A percentile compares a stretch with the other conserved stretches of the same genome.
phyloP scores from a whole-genome alignment of 2,329 filamentous ascomycete genomes.

The Arthrobotrys sinensis region DNA sequence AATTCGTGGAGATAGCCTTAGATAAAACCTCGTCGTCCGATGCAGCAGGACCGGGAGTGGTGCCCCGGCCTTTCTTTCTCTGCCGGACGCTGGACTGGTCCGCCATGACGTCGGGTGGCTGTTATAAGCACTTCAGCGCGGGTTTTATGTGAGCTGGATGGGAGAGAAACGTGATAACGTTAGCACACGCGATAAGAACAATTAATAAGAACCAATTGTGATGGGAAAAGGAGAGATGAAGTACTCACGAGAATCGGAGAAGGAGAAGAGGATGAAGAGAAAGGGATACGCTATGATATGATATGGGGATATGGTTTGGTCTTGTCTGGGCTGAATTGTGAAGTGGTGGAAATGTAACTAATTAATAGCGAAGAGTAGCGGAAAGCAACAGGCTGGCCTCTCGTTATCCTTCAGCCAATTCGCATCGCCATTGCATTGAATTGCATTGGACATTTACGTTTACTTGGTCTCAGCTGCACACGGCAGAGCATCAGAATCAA shows the following conservation, averaged over 20 bases:
- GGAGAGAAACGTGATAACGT: conserved; percentile 25
- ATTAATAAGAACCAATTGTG: too few relatives aligned
- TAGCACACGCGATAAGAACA: not conserved
- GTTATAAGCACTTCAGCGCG: conserved; percentile 5
- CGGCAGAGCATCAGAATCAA: too few relatives aligned
- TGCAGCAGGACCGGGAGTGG: conserved; percentile 51
- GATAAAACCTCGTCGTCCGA: conserved; percentile 60
- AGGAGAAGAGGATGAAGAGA: not conserved
- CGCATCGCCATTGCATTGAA: not conserved
- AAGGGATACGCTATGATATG: too few relatives aligned
- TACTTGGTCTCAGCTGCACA: too few relatives aligned
- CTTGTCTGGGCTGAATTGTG: conserved; percentile 1
- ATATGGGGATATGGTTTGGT: not conserved
- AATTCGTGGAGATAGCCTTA: conserved; percentile 43
- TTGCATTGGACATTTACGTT: too few relatives aligned
- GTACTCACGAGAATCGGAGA: not conserved
- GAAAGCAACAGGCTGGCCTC: conserved; percentile 51
- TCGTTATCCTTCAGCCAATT: conserved; percentile 23
- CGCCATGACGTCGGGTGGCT: conserved; percentile 59
- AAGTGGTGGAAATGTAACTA: conserved; percentile 5
- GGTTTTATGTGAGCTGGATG: conserved; percentile 37
- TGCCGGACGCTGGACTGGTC: conserved; percentile 63
- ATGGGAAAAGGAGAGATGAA: too few relatives aligned
- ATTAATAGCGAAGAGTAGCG: not conserved
- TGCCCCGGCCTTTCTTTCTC: conserved; percentile 61